Percentiles rank a stretch among this genome's conserved stretches.
Conservation (phyloP, 208 protist species). For the Trichomonas vaginalis region DNA sequence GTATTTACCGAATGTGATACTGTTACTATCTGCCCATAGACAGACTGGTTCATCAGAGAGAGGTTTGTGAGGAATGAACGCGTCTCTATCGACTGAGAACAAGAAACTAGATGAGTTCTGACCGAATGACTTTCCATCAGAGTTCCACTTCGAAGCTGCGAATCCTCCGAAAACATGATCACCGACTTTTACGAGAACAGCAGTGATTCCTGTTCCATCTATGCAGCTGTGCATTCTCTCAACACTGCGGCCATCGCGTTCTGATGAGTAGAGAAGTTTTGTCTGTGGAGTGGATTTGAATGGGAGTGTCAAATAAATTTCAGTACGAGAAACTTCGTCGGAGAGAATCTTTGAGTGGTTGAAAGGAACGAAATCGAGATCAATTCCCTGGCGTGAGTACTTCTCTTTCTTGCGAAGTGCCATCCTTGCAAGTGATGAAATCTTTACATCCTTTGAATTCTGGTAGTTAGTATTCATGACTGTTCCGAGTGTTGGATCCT, state of each 20-base stretch:
- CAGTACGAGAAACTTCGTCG: background rate
- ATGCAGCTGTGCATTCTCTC: background rate
- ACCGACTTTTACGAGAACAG: background rate
- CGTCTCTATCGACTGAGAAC: background rate
- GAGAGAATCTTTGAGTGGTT: background rate
- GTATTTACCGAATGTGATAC: background rate
- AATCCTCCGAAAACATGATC: background rate
- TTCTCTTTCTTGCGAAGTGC: background rate
- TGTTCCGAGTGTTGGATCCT: background rate
- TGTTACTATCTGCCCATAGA: background rate
- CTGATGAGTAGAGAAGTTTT: background rate
- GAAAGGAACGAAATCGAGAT: background rate
- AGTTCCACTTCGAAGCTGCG: background rate
- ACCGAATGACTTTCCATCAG: background rate
- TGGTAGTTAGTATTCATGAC: background rate
- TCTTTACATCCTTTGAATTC: background rate
- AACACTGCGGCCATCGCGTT: background rate
- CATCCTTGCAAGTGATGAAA: background rate
- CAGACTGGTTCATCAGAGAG: background rate
- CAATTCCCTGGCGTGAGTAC: background rate
- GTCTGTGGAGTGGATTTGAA: background rate
- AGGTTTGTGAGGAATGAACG: background rate
- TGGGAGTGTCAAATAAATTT: background rate
- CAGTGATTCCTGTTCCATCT: background rate
- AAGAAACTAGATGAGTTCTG: background rate